Percentiles rank a stretch among this genome's conserved stretches.
Evolutionary conservation across 2,329 filamentous ascomycete genomes (phyloP).

Genomic region (Hortaea werneckii): DNA sequence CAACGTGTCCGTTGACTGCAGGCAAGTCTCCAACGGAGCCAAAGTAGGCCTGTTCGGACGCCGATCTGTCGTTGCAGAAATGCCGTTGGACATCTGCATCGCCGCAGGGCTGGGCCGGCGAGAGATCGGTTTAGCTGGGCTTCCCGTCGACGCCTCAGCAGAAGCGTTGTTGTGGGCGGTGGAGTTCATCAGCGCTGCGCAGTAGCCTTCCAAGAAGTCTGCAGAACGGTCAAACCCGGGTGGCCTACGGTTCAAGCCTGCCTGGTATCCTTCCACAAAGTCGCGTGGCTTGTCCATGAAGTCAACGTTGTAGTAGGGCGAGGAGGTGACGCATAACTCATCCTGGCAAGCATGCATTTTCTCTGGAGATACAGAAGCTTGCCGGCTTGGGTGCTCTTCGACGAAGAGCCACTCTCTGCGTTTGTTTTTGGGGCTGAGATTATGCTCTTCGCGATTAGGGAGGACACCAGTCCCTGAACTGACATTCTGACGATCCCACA

Average conservation of each 20-base stretch:
- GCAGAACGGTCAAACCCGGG: slow-evolving; percentile 16
- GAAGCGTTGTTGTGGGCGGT: slow-evolving; percentile 3
- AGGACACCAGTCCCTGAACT: slow-evolving; percentile 1
- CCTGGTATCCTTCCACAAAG: slow-evolving; percentile 23
- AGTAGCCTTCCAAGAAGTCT: slow-evolving; percentile 26
- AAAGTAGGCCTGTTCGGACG: neutral
- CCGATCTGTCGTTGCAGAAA: slow-evolving; percentile 6
- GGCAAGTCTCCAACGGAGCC: slow-evolving; percentile 14
- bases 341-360: slow-evolving; percentile 6
- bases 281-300: slow-evolving; percentile 18
- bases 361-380: slow-evolving; percentile 10
- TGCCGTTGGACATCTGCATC: slow-evolving; percentile 6
- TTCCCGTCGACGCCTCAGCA: slow-evolving; percentile 12
- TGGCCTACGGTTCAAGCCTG: slow-evolving; percentile 20
- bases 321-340: slow-evolving; percentile 6
- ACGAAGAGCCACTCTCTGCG: slow-evolving; percentile 16
- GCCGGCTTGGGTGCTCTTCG: slow-evolving; percentile 15
- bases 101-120: slow-evolving; percentile 17
- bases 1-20: slow-evolving; percentile 18
- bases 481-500: slow-evolving; percentile 1
- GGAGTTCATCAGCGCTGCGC: slow-evolving; percentile 22
- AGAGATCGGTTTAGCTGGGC: slow-evolving; percentile 13
- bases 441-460: slow-evolving; percentile 11
- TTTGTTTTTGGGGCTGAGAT: slow-evolving; percentile 14
- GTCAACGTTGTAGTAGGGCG: slow-evolving; percentile 10